A percentile compares a stretch with the other conserved stretches of the same genome.
phyloP scores from a whole-genome alignment of 192 early-diverging fungal genomes.

The Linnemannia schmuckeri region DNA sequence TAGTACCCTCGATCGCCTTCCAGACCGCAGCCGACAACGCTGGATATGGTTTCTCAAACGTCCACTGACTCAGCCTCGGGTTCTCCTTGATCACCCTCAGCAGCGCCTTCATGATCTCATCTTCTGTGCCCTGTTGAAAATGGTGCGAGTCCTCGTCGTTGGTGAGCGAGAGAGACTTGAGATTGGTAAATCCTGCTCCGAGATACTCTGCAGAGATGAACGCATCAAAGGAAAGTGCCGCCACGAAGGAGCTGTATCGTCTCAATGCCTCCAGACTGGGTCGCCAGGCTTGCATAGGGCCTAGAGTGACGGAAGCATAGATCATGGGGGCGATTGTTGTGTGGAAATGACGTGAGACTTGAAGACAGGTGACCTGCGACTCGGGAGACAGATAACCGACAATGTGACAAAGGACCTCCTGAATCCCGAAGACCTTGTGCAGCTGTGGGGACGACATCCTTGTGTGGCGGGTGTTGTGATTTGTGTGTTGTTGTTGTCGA shows the following conservation, averaged over 20 bases:
- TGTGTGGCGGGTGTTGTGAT: background rate
- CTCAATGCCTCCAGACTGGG: constrained; percentile 12
- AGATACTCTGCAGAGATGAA: constrained; percentile 17
- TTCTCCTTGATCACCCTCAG: constrained; percentile 9
- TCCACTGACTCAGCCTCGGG: constrained; percentile 11
- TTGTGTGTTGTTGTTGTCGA: background rate
- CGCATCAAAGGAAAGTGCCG: background rate
- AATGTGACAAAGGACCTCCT: background rate
- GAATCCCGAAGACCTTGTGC: background rate
- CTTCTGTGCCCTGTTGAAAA: background rate
- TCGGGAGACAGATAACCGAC: background rate
- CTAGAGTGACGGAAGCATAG: constrained; percentile 5
- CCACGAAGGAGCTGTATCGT: constrained; percentile 1
- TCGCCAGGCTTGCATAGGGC: background rate
- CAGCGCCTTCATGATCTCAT: constrained; percentile 18
- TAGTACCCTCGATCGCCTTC: constrained; percentile 5
- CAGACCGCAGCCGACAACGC: constrained; percentile 6
- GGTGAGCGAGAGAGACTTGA: constrained; percentile 8
- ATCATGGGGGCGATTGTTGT: background rate
- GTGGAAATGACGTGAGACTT: constrained; percentile 7
- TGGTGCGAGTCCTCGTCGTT: constrained; percentile 5
- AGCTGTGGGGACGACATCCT: background rate
- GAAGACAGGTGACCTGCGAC: constrained; percentile 11
- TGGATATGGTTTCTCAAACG: constrained; percentile 9
- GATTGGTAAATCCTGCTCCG: constrained; percentile 5